phyloP scores from a whole-genome alignment of 176 grass and related monocot genomes.

The Zoysia pacifica region DNA sequence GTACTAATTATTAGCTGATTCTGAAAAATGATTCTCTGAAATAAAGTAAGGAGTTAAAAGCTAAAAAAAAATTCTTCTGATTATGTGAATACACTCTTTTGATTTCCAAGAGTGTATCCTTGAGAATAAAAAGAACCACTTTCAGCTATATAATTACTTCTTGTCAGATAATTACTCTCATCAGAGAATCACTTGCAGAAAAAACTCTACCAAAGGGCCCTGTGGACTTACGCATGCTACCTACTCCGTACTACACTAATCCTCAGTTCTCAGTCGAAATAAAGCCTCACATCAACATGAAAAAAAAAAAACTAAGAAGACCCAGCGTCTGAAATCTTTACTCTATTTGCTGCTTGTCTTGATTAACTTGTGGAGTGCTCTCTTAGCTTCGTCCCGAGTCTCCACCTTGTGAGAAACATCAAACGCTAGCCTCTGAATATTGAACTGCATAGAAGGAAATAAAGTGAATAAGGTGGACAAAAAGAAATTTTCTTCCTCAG shows the following conservation, averaged over 20 bases:
- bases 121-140: too few species aligned
- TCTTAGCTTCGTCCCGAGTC: constrained; percentile 96
- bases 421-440: constrained; percentile 73
- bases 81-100: too few species aligned
- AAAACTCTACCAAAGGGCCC: too few species aligned
- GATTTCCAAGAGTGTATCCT: too few species aligned
- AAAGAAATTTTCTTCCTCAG: not conserved
- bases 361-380: constrained; percentile 78
- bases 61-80: too few species aligned
- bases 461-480: not conserved
- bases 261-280: not conserved
- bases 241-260: constrained; percentile 21
- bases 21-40: too few species aligned
- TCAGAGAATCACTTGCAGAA: too few species aligned
- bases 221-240: constrained; percentile 18
- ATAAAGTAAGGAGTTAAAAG: too few species aligned
- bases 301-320: not conserved
- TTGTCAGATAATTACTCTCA: too few species aligned
- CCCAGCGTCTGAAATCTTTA: constrained; percentile 6
- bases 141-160: too few species aligned
- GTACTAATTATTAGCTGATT: too few species aligned
- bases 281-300: constrained; percentile 7
- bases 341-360: constrained; percentile 54
- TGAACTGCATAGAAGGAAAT: constrained; percentile 62
- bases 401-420: constrained; percentile 78